phyloP scores from a whole-genome alignment of 2,329 filamentous ascomycete genomes.

The Diaporthe batatas region DNA sequence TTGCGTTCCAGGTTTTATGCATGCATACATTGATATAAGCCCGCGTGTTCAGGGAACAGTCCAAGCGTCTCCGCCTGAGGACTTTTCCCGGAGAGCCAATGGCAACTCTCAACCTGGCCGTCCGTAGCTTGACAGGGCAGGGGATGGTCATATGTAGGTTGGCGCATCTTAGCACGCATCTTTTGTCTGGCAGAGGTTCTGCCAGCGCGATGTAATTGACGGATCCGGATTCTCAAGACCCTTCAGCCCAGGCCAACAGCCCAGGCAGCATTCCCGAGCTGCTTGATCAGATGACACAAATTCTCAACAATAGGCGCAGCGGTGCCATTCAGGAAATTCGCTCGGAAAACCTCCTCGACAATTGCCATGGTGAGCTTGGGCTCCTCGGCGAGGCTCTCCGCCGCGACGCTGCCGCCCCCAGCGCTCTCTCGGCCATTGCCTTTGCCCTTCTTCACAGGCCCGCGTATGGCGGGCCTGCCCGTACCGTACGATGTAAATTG shows the following conservation, averaged over 20 bases:
- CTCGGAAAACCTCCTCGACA: conserved; percentile 67
- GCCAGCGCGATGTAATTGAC: background rate
- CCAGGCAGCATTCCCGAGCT: conserved; percentile 66
- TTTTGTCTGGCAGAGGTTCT: background rate
- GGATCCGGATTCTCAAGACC: background rate
- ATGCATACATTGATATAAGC: background rate
- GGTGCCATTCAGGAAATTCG: conserved; percentile 61
- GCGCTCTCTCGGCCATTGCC: background rate
- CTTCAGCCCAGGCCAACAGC: conserved; percentile 50
- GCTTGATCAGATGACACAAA: conserved; percentile 72
- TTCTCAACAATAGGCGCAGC: conserved; percentile 77
- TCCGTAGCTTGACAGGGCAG: background rate
- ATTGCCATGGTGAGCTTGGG: conserved; percentile 71
- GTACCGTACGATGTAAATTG: conserved; percentile 70
- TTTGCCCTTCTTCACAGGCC: conserved; percentile 47
- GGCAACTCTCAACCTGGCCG: background rate
- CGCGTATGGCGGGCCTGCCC: conserved; percentile 65
- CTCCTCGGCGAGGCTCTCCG: conserved; percentile 63
- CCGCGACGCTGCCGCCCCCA: conserved; percentile 46
- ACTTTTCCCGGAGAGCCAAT: too few relatives aligned
- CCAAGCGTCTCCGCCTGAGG: background rate
- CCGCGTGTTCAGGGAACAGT: background rate
- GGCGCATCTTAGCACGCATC: background rate
- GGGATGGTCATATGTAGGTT: background rate
- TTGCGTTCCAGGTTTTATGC: too few relatives aligned